phyloP scores from a whole-genome alignment of 495 filamentous ascomycete species.

The Zalerion maritima region DNA sequence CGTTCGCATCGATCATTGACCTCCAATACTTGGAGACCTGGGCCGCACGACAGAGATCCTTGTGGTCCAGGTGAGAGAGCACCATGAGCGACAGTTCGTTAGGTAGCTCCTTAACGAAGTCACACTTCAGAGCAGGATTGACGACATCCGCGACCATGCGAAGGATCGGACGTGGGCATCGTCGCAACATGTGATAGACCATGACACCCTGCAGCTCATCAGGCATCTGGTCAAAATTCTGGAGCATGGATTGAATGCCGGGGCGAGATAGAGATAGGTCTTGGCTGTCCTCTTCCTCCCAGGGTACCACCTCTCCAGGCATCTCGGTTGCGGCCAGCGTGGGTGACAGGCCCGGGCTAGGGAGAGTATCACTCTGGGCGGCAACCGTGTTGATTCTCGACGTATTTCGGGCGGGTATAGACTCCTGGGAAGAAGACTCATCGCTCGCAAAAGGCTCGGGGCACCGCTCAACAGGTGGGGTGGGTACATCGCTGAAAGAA shows the following conservation, averaged over 20 bases:
- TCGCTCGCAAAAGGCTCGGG: conserved; percentile 32
- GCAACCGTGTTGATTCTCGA: conserved; percentile 44
- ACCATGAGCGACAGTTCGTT: conserved; percentile 78
- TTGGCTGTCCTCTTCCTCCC: conserved; percentile 18
- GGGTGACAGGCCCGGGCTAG: conserved; percentile 87
- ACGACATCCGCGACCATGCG: conserved; percentile 86
- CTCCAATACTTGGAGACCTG: conserved; percentile 94
- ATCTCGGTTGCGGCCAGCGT: conserved; percentile 68
- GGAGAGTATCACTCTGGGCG: conserved; percentile 77
- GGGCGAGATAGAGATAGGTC: conserved; percentile 6
- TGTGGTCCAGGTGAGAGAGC: conserved; percentile 69
- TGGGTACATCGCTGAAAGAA: conserved; percentile 39
- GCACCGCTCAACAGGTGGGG: conserved; percentile 40
- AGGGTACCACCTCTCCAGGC: conserved; percentile 20
- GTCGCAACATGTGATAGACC: conserved; percentile 85
- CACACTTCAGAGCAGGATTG: conserved; percentile 91
- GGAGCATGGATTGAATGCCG: conserved; percentile 72
- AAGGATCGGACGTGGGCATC: conserved; percentile 79
- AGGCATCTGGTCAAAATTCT: conserved; percentile 82
- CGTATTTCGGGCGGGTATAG: conserved; percentile 19
- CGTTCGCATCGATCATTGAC: conserved; percentile 74
- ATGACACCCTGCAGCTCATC: conserved; percentile 79
- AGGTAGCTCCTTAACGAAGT: conserved; percentile 74
- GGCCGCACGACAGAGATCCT: conserved; percentile 79
- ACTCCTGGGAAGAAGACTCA: conserved; percentile 27